These are phyloP conservation scores for Ophiosphaerella herpotricha DNA, from an alignment of 2,329 filamentous ascomycete genomes.

Conservation along the genomic window DNA sequence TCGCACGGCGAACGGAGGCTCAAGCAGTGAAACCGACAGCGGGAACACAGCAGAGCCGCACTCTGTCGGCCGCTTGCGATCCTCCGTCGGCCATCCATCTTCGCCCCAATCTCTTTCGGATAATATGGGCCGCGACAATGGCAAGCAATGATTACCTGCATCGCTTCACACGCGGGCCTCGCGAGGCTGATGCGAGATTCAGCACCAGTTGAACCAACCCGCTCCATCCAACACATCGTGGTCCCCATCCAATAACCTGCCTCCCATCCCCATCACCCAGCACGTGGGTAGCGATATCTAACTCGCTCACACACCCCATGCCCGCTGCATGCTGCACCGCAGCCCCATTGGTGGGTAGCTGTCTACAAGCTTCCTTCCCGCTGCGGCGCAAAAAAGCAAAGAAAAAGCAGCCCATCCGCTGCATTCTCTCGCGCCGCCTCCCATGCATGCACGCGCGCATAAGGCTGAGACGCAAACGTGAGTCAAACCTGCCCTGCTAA, in stretches of 20 bases:
- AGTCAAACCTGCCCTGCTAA: neutral
- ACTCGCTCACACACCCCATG: no score
- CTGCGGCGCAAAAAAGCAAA: neutral
- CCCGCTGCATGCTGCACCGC: no score
- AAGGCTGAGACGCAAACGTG: conserved; percentile 12
- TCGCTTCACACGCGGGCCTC: neutral
- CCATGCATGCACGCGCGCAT: conserved; percentile 10
- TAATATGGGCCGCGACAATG: neutral
- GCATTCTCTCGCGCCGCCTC: conserved; percentile 9
- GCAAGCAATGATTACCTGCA: neutral
- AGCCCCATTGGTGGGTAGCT: no score
- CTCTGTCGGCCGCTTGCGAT: neutral
- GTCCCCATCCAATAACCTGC: no score
- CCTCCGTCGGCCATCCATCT: no score
- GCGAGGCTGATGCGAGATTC: neutral
- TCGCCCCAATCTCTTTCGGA: no score
- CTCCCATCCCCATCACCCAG: no score
- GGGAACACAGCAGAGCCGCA: conserved; percentile 15
- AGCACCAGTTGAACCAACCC: no score
- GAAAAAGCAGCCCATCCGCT: conserved; percentile 4
- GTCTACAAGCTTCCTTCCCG: no score
- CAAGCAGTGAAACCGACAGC: conserved; percentile 12
- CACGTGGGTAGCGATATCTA: no score
- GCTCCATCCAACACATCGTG: no score
- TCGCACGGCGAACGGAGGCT: conserved; percentile 17